phyloP scores from a whole-genome alignment of 371 early-diverging fungal genomes.

The Saksenaea vasiformis region DNA sequence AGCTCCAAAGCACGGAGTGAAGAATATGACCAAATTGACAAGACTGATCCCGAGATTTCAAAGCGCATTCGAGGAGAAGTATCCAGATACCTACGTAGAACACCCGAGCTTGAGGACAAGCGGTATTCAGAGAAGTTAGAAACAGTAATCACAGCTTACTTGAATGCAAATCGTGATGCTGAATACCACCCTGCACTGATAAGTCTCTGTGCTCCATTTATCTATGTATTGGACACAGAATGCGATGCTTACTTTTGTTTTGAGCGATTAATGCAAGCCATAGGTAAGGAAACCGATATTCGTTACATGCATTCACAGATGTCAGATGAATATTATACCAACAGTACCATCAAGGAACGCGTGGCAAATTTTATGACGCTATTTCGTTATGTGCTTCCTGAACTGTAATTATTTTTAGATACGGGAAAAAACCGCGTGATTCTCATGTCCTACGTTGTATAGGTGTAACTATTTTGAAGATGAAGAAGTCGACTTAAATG shows the following conservation, averaged over 20 bases:
- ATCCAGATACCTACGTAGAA: conserved; percentile 62
- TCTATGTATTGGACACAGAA: conserved; percentile 65
- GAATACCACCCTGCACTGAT: conserved; percentile 77
- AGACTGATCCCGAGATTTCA: conserved; percentile 65
- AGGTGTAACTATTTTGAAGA: conserved; percentile 85
- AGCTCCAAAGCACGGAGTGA: conserved; percentile 61
- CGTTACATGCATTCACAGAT: conserved; percentile 2
- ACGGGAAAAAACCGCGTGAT: neutral
- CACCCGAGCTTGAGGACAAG: conserved; percentile 22
- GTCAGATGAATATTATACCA: conserved; percentile 55
- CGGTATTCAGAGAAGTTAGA: conserved; percentile 54
- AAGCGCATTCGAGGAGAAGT: conserved; percentile 84
- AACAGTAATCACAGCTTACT: conserved; percentile 74
- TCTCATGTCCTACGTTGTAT: neutral
- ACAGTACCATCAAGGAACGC: conserved; percentile 49
- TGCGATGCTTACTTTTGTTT: conserved; percentile 79
- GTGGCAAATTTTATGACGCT: conserved; percentile 74
- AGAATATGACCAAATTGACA: conserved; percentile 70
- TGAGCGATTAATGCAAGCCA: conserved; percentile 62
- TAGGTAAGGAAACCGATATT: conserved; percentile 53
- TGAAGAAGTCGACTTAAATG: conserved; percentile 84
- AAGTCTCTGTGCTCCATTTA: conserved; percentile 79
- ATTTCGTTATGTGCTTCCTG: conserved; percentile 70
- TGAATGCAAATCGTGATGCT: conserved; percentile 67
- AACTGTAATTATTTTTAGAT: conserved; percentile 33